phyloP scores from a whole-genome alignment of 257 asterid species.

The Solanum paucissectum region DNA sequence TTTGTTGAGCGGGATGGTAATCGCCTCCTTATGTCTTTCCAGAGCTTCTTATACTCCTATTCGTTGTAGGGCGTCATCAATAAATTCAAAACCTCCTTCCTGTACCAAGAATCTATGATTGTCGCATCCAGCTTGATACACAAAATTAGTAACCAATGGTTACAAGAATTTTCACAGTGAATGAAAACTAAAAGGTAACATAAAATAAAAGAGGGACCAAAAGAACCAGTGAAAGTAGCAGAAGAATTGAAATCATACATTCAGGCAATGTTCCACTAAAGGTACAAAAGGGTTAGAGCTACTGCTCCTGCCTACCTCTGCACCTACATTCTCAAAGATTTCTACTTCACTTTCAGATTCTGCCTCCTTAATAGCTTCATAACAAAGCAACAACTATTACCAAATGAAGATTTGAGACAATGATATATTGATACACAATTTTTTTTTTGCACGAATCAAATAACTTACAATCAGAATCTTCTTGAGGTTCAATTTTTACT shows the following conservation, averaged over 20 bases:
- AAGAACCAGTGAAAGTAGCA: background rate
- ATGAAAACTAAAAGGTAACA: background rate
- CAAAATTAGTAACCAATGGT: background rate
- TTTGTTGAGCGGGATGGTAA: background rate
- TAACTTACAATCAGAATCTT: background rate
- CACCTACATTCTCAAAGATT: constrained; percentile 13
- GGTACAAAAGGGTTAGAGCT: constrained; percentile 7
- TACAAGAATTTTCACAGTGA: background rate
- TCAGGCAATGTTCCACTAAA: background rate
- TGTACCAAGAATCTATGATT: constrained; percentile 2
- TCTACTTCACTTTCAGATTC: constrained; percentile 4
- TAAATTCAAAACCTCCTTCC: constrained; percentile 10
- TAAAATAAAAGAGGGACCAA: background rate
- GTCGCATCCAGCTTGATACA: constrained; percentile 17
- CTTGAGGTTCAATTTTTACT: background rate
- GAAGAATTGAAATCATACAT: constrained; percentile 1
- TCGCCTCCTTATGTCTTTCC: background rate
- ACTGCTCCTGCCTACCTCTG: background rate
- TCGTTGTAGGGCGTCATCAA: constrained; percentile 19
- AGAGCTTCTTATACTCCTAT: constrained; percentile 27
- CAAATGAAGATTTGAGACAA: background rate
- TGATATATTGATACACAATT: background rate
- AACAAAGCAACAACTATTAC: background rate
- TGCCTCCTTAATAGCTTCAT: background rate
- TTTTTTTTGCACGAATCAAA: background rate